These are phyloP conservation scores for Zygosaccharomyces pseudorouxii DNA, from an alignment of 805 yeast genomes.

Conservation along the genomic window DNA sequence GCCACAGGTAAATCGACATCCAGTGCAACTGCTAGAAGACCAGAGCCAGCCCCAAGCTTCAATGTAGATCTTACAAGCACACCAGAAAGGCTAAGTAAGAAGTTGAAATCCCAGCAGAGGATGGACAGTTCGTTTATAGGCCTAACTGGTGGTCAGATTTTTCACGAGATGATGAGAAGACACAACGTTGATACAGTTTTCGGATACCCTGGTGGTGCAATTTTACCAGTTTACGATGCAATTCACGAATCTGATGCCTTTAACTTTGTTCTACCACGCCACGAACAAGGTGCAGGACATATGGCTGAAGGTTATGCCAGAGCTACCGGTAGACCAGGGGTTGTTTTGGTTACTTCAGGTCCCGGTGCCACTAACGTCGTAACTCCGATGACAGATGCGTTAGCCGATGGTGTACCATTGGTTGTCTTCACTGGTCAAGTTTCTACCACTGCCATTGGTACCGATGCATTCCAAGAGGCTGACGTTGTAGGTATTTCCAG, in stretches of 20 bases:
- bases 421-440: constrained; percentile 98
- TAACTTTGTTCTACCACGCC: constrained; percentile 88
- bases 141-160: constrained; percentile 95
- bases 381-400: constrained; percentile 98
- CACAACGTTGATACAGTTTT: constrained; percentile 93
- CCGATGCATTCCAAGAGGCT: constrained; percentile 99
- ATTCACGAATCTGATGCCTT: constrained; percentile 86
- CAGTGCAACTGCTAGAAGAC: constrained; percentile 21
- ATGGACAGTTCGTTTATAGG: constrained; percentile 91
- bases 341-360: constrained; percentile 96
- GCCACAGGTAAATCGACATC: constrained; percentile 4
- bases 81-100: constrained; percentile 12
- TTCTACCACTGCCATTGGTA: constrained; percentile 91
- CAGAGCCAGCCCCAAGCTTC: constrained; percentile 38
- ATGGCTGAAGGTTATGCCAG: constrained; percentile 99
- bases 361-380: constrained; percentile 98
- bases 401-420: constrained; percentile 95
- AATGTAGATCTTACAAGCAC: constrained; percentile 24
- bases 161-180: constrained; percentile 97
- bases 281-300: constrained; percentile 99
- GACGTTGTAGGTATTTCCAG: constrained; percentile 96
- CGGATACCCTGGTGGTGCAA: constrained; percentile 99
- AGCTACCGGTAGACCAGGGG: constrained; percentile 94
- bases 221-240: constrained; percentile 95
- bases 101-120: constrained; percentile 11